Conservation (phyloP, 1,284 basidiomycete genomes). For the Heterobasidion annosum region DNA sequence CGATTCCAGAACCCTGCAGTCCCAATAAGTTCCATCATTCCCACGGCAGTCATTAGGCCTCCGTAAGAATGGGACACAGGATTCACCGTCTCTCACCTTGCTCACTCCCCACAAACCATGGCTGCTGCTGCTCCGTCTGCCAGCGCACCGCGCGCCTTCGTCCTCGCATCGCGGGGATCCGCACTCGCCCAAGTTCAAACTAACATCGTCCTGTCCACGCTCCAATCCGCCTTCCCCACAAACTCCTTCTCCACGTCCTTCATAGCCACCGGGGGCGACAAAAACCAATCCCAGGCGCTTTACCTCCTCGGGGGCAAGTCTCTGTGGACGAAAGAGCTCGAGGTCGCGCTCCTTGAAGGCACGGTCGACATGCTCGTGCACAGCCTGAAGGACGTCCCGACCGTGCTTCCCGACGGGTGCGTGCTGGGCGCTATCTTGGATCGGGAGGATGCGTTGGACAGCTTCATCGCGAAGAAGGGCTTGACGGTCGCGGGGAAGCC, state of each 20-base stretch:
- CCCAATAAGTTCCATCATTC: not conserved
- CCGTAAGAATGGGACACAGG: not conserved
- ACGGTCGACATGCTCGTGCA: slow-evolving; percentile 92
- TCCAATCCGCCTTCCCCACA: slow-evolving; percentile 38
- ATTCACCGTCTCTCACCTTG: not conserved
- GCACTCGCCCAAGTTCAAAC: slow-evolving; percentile 86
- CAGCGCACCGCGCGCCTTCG: slow-evolving; percentile 29
- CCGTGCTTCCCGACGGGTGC: slow-evolving; percentile 77
- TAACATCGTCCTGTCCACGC: slow-evolving; percentile 55
- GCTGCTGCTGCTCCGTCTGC: slow-evolving; percentile 6
- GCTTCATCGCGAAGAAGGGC: slow-evolving; percentile 80
- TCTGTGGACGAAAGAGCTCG: slow-evolving; percentile 94
- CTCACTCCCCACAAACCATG: not conserved
- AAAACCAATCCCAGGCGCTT: slow-evolving; percentile 78
- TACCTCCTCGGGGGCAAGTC: slow-evolving; percentile 81
- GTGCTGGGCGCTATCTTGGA: slow-evolving; percentile 81
- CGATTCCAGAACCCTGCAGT: not conserved
- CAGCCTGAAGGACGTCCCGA: slow-evolving; percentile 92
- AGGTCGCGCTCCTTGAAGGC: slow-evolving; percentile 67
- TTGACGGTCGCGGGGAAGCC: slow-evolving; percentile 59
- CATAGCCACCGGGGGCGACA: slow-evolving; percentile 90
- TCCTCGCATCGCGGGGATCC: slow-evolving; percentile 79
- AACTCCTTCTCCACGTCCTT: slow-evolving; percentile 64
- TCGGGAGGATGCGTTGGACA: slow-evolving; percentile 87
- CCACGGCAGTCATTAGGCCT: not conserved